A percentile compares a stretch with the other conserved stretches of the same genome.
These are phyloP conservation scores for Eurotiales sp. DNA, from an alignment of 2,329 filamentous ascomycete genomes.

Conservation along the genomic window DNA sequence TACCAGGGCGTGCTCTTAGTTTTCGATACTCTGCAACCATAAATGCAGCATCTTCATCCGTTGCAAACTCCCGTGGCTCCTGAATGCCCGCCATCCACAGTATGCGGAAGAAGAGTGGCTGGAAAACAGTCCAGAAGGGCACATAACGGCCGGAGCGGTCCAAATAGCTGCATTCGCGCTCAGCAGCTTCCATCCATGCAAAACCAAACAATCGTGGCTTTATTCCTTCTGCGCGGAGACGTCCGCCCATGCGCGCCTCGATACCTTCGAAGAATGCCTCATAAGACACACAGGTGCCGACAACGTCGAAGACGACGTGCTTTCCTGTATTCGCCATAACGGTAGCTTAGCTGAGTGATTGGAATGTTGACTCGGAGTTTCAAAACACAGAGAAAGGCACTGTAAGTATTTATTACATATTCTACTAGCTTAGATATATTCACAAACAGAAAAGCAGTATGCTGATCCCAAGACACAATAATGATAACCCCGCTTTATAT, in stretches of 20 bases:
- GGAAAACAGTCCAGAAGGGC: constrained; percentile 39
- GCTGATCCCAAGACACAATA: too few relatives aligned
- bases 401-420: too few relatives aligned
- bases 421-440: too few relatives aligned
- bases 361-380: too few relatives aligned
- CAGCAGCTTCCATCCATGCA: constrained; percentile 43
- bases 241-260: constrained; percentile 33
- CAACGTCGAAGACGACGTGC: constrained; percentile 51
- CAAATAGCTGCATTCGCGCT: constrained; percentile 46
- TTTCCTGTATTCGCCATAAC: constrained; percentile 32
- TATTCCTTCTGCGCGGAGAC: constrained; percentile 32
- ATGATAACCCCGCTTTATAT: too few relatives aligned
- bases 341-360: too few relatives aligned
- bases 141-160: constrained; percentile 40
- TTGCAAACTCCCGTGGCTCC: constrained; percentile 37
- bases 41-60: constrained; percentile 36
- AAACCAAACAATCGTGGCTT: constrained; percentile 40
- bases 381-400: too few relatives aligned
- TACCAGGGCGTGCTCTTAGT: constrained; percentile 31
- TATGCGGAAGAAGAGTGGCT: constrained; percentile 42
- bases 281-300: constrained; percentile 47
- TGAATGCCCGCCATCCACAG: constrained; percentile 39
- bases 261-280: constrained; percentile 39
- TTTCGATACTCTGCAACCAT: constrained; percentile 35
- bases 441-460: too few relatives aligned